These are phyloP conservation scores for Stephanodiscus triporus DNA, from an alignment of 108 stramenopile genomes.

Conservation along the genomic window DNA sequence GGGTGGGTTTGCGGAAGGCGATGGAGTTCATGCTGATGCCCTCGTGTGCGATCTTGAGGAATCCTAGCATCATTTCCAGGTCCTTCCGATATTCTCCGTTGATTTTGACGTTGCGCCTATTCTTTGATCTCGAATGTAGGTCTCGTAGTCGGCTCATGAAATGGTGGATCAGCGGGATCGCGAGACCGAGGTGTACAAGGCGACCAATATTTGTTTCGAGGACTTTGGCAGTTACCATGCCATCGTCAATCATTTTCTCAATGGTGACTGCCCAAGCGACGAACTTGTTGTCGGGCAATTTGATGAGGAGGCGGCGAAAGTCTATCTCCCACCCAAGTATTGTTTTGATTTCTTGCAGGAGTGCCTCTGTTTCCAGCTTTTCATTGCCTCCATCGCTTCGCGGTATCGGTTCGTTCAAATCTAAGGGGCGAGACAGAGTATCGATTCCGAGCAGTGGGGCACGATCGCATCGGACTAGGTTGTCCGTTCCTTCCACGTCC, in stretches of 20 bases:
- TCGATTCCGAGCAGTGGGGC: constrained; percentile 10
- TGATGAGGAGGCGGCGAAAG: constrained; percentile 2
- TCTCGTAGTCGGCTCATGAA: too few relatives aligned
- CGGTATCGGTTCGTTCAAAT: constrained; percentile 18
- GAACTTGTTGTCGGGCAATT: constrained; percentile 20
- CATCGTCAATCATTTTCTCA: neutral
- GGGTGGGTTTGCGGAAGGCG: too few relatives aligned
- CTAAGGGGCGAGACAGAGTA: neutral
- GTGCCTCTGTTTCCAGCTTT: constrained; percentile 10
- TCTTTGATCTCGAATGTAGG: too few relatives aligned
- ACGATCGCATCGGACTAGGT: neutral
- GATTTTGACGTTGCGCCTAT: too few relatives aligned
- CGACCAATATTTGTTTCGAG: too few relatives aligned
- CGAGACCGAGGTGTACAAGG: neutral
- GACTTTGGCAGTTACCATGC: neutral
- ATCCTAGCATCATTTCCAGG: too few relatives aligned
- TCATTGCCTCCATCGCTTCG: constrained; percentile 13
- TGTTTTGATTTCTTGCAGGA: constrained; percentile 7
- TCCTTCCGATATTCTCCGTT: too few relatives aligned
- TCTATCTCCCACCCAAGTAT: constrained; percentile 23
- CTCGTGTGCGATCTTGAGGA: too few relatives aligned
- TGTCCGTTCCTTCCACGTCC: constrained; percentile 6
- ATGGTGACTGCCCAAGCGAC: constrained; percentile 5
- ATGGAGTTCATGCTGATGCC: too few relatives aligned
- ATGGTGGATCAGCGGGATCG: too few relatives aligned